Conservation (phyloP, 805 yeast genomes). For the Saturnispora diversa region DNA sequence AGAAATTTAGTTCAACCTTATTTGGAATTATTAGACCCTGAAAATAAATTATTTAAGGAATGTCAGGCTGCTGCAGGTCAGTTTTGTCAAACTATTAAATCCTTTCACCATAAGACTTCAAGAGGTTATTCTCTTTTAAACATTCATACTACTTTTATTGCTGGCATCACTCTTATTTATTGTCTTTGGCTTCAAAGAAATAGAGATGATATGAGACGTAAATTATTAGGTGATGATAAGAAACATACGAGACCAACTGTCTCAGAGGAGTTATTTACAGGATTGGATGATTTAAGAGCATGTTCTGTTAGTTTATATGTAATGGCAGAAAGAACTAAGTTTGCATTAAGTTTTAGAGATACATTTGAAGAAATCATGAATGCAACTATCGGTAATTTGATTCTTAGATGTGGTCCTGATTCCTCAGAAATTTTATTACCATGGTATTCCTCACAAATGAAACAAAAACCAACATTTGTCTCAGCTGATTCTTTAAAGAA, state of each 20-base stretch:
- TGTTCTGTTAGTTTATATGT: slow-evolving; percentile 58
- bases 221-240: slow-evolving; percentile 46
- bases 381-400: slow-evolving; percentile 55
- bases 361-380: slow-evolving; percentile 60
- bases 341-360: slow-evolving; percentile 55
- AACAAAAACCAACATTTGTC: slow-evolving; percentile 3
- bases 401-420: slow-evolving; percentile 56
- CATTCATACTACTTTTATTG: slow-evolving; percentile 58
- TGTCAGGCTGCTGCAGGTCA: slow-evolving; percentile 70
- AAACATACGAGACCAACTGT: slow-evolving; percentile 55
- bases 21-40: slow-evolving; percentile 52
- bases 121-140: slow-evolving; percentile 59
- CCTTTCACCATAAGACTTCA: slow-evolving; percentile 54
- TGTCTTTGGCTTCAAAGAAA: slow-evolving; percentile 62
- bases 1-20: slow-evolving; percentile 57
- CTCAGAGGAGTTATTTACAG: slow-evolving; percentile 44
- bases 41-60: slow-evolving; percentile 50
- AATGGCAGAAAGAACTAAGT: slow-evolving; percentile 57
- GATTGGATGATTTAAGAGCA: slow-evolving; percentile 56
- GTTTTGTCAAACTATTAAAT: slow-evolving; percentile 55
- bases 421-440: slow-evolving; percentile 46
- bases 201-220: slow-evolving; percentile 48
- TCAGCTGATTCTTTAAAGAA: too few species aligned
- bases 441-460: slow-evolving; percentile 12
- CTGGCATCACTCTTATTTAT: slow-evolving; percentile 59